These are phyloP conservation scores for Diaporthe humulicola DNA, from an alignment of 2,329 filamentous ascomycete genomes.

Conservation along the genomic window DNA sequence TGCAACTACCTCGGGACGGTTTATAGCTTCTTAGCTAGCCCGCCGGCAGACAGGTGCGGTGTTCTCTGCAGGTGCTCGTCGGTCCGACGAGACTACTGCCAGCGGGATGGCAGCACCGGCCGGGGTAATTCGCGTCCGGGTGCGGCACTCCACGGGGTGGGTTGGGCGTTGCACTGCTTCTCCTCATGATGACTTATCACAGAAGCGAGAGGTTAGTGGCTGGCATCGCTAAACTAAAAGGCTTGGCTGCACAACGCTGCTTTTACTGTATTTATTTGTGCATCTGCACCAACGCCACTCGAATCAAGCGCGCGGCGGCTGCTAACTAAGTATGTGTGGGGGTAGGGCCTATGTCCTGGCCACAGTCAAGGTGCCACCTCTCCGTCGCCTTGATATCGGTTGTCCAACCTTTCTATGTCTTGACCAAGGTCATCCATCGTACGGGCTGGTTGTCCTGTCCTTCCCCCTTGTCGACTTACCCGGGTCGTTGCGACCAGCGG, in stretches of 20 bases:
- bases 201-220: not conserved
- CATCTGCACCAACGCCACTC: not conserved
- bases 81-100: conserved; percentile 25
- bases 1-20: not conserved
- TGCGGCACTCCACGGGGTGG: not conserved
- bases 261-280: conserved; percentile 24
- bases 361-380: not conserved
- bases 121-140: conserved; percentile 3
- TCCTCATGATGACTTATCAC: conserved; percentile 25
- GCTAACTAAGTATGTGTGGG: not conserved
- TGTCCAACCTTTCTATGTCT: not conserved
- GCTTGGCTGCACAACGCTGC: not conserved
- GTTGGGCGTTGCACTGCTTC: not conserved
- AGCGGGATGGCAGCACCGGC: conserved; percentile 9
- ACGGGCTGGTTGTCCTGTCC: not conserved
- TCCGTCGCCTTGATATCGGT: not conserved
- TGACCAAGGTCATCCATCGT: not conserved
- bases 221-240: not conserved
- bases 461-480: not conserved
- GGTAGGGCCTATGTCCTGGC: not conserved
- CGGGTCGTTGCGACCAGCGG: not conserved
- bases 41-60: not conserved
- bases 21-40: conserved; percentile 20
- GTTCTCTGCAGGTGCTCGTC: not conserved
- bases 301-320: not conserved